phyloP scores from a whole-genome alignment of 768 basidiomycete genomes.

The Coprinopsis marcescibilis region DNA sequence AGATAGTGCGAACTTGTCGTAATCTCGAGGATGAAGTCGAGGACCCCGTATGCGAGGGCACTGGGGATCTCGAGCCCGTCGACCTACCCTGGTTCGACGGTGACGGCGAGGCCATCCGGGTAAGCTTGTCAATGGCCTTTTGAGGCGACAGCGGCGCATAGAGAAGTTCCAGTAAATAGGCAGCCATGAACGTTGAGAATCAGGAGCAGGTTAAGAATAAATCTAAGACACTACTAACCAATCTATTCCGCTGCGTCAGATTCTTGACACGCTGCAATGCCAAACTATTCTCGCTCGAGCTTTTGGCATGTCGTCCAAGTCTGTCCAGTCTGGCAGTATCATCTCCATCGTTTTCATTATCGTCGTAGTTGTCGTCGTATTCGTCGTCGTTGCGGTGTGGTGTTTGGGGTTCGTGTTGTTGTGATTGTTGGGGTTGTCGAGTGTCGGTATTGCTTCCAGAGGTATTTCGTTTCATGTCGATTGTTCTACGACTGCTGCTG shows the following conservation, averaged over 20 bases:
- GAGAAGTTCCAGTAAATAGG: slow-evolving; percentile 25
- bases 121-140: slow-evolving; percentile 67
- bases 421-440: slow-evolving; percentile 15
- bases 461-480: not conserved
- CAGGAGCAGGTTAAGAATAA: slow-evolving; percentile 13
- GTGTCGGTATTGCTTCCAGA: slow-evolving; percentile 20
- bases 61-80: slow-evolving; percentile 17
- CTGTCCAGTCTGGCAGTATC: slow-evolving; percentile 50
- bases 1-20: slow-evolving; percentile 14
- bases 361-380: slow-evolving; percentile 37
- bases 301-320: slow-evolving; percentile 19
- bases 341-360: slow-evolving; percentile 54
- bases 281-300: slow-evolving; percentile 46
- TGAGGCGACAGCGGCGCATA: slow-evolving; percentile 20
- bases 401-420: slow-evolving; percentile 36
- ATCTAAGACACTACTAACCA: slow-evolving; percentile 42
- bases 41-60: slow-evolving; percentile 18
- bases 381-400: slow-evolving; percentile 23
- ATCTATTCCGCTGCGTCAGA: slow-evolving; percentile 65
- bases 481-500: slow-evolving; percentile 19
- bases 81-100: slow-evolving; percentile 21
- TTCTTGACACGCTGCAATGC: slow-evolving; percentile 67
- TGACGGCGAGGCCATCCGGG: slow-evolving; percentile 52
- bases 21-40: slow-evolving; percentile 25
- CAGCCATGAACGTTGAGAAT: slow-evolving; percentile 19